phyloP scores from a whole-genome alignment of 441 rosid species.

The Oxalis stricta region DNA sequence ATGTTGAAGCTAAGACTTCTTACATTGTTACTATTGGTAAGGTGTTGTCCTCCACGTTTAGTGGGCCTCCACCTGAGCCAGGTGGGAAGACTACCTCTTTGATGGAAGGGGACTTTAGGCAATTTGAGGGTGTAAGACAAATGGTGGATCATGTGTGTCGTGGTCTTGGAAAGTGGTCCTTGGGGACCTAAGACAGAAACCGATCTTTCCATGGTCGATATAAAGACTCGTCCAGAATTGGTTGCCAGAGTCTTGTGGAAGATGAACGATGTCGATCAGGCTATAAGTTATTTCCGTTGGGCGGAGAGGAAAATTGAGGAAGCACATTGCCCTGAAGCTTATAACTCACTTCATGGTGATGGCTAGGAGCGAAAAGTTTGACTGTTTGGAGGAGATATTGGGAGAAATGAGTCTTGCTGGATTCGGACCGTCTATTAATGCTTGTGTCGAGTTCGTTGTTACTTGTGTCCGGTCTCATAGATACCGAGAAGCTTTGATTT shows the following conservation, averaged over 20 bases:
- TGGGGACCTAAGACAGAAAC: conserved; percentile 67
- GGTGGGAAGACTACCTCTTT: conserved; percentile 11
- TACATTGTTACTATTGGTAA: conserved; percentile 11
- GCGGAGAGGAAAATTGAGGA: conserved; percentile 45
- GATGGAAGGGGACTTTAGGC: conserved; percentile 14
- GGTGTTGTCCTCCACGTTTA: conserved; percentile 24
- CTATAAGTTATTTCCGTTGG: conserved; percentile 62
- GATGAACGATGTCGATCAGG: conserved; percentile 45
- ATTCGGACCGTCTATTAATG: conserved; percentile 45
- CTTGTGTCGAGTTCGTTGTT: conserved; percentile 43
- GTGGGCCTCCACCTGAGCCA: conserved; percentile 18
- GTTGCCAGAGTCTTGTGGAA: conserved; percentile 58
- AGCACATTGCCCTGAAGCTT: conserved; percentile 58
- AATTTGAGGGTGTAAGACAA: conserved; percentile 19
- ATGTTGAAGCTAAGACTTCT: conserved; percentile 11
- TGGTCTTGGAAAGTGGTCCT: conserved; percentile 40
- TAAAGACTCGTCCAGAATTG: conserved; percentile 41
- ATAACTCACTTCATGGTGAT: conserved; percentile 69
- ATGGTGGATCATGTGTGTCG: conserved; percentile 36
- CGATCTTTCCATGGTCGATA: conserved; percentile 37
- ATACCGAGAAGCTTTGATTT: conserved; percentile 61
- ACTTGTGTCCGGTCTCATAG: conserved; percentile 46
- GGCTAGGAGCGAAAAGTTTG: conserved; percentile 43
- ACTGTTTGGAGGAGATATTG: conserved; percentile 50
- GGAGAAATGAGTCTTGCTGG: conserved; percentile 89